phyloP scores from a whole-genome alignment of 2,329 filamentous ascomycete genomes.

The Chaetomium sp. region DNA sequence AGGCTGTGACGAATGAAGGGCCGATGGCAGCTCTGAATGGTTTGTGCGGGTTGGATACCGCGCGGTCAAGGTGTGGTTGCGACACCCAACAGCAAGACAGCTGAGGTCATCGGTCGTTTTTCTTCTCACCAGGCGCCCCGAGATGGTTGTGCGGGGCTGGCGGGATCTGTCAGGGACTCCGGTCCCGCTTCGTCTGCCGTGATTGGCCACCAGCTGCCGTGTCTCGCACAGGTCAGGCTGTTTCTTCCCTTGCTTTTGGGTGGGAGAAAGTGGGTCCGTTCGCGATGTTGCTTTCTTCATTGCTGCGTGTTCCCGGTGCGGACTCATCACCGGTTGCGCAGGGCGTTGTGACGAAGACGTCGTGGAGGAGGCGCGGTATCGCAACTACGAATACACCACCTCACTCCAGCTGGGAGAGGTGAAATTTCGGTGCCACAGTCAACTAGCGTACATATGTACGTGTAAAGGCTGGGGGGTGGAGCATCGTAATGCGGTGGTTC shows the following conservation, averaged over 20 bases:
- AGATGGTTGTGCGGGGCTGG: background rate
- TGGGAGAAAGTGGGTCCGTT: conserved; percentile 4
- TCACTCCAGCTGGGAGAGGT: no score
- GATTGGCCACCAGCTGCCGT: conserved; percentile 15
- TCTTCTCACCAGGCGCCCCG: background rate
- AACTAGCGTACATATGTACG: no score
- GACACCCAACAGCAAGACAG: no score
- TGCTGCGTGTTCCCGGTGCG: background rate
- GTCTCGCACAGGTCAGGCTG: conserved; percentile 11
- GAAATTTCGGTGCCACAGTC: no score
- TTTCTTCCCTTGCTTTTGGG: conserved; percentile 13
- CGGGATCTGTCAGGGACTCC: conserved; percentile 2
- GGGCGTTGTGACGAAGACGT: background rate
- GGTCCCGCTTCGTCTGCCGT: conserved; percentile 15
- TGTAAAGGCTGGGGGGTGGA: no score
- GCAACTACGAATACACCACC: no score
- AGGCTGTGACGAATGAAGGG: no score
- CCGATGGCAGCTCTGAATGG: no score
- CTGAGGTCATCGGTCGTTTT: background rate
- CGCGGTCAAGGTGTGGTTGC: no score
- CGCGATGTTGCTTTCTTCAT: background rate
- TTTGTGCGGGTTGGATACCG: no score
- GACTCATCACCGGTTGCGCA: background rate
- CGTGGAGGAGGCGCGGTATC: no score
- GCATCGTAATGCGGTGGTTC: no score